Evolutionary conservation across 2,329 filamentous ascomycete genomes (phyloP), one percentile per base, ranked within the genome.

Genomic region (Escovopsis sp.): DNA sequence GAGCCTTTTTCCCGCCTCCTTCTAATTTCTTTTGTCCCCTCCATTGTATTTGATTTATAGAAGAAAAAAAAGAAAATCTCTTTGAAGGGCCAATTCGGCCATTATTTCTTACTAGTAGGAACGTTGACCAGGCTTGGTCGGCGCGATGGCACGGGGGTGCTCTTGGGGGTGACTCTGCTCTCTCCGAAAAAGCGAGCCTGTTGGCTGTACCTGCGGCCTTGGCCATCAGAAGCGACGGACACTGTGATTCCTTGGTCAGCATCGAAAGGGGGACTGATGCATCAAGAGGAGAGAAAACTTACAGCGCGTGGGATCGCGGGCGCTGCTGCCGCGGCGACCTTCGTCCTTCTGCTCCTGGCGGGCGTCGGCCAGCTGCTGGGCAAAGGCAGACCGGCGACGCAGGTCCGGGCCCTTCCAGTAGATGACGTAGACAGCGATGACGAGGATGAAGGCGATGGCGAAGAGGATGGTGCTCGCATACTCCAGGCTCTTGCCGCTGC

Each of bases 391-490:
- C 2, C 66, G 57, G 39, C 67, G 64, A 27, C 77, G 70, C 13
- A 82, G 63, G 0, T 42, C 41, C 0, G 74, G 73, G 0, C 77
- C 77, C 37, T 71, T 69, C 61, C 64, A 75, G 59, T 80, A 81
- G 41, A 81, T 75, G 32, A 72, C 59, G 41, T 79, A 79, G 5
- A 81, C 72, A 0, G 73, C 71, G 14, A 66, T 44, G 6, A 79
- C 74, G 1, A 82, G 63, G 1, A 76, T 43, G 34, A 73, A 61
- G 0, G 76, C 68, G 35, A 81, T 72, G 43, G 60, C 65, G 47
- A 71, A 72, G 0, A 81, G 65, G 33, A 81, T 77, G 0, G 73
- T 79, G 4, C 64, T 70, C 0, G 75, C 73, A 39, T 73, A 68
- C 43, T 72, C 65, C 2, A 79, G 55, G 32, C 70, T 64, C 42